Evolutionary conservation across 345 rosid species (phyloP).

Genomic region (Schrenkiella parvula): DNA sequence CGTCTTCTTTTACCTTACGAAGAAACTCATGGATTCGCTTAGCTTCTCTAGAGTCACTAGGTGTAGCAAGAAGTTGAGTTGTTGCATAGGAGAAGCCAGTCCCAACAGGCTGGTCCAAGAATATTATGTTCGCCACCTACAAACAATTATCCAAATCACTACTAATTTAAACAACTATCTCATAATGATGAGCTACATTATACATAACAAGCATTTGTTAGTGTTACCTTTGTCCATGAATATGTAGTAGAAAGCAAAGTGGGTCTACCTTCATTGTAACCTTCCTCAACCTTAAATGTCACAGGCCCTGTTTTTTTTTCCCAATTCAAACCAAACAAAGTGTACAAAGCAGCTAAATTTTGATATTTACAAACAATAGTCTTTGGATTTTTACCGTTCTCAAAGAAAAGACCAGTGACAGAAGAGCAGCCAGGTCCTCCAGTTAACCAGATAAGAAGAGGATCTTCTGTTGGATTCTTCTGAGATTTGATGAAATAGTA

Average conservation of each 20-base stretch:
- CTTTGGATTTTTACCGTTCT: no score
- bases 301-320: conserved; percentile 46
- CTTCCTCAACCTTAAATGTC: conserved; percentile 34
- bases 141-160: not conserved
- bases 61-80: conserved; percentile 27
- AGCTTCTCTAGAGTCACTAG: conserved; percentile 43
- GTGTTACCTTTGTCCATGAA: conserved; percentile 59
- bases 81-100: conserved; percentile 68
- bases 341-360: no score
- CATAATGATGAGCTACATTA: not conserved
- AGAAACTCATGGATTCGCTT: conserved; percentile 43
- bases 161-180: not conserved
- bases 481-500: not conserved
- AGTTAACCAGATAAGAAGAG: not conserved
- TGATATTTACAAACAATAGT: no score
- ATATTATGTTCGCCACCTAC: conserved; percentile 53
- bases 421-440: conserved; percentile 4
- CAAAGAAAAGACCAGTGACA: not conserved
- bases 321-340: not conserved
- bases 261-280: conserved; percentile 55
- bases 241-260: conserved; percentile 44
- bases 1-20: conserved; percentile 31
- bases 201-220: not conserved
- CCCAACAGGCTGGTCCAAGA: conserved; percentile 62
- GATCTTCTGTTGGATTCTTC: not conserved